Percentiles rank a stretch among this genome's conserved stretches.
Conservation (phyloP, 306 rosid species). For the Argentina anserina region DNA sequence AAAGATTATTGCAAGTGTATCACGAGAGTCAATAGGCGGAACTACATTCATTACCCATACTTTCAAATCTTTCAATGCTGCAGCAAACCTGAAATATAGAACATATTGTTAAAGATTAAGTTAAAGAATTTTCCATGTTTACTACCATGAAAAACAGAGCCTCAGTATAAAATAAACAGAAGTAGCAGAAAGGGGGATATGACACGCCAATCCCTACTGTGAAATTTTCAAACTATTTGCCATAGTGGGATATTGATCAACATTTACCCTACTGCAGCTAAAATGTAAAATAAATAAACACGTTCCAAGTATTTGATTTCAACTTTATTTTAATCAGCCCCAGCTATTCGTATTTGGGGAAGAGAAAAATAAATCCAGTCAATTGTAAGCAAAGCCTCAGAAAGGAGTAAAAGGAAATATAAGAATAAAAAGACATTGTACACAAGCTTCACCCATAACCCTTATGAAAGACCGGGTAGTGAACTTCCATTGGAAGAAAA, state of each 20-base stretch:
- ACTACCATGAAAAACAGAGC: slow-evolving; percentile 1
- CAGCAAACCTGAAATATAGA: slow-evolving; percentile 59
- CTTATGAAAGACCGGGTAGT: not conserved
- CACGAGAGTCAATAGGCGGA: slow-evolving; percentile 57
- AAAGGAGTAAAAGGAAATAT: not conserved
- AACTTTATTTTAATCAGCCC: not conserved
- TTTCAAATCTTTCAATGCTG: slow-evolving; percentile 54
- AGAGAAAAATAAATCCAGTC: not conserved
- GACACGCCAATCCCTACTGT: not conserved
- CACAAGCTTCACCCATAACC: not conserved
- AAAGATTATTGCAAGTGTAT: slow-evolving; percentile 66
- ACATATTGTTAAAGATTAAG: not conserved
- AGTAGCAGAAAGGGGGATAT: not conserved
- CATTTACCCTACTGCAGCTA: not conserved
- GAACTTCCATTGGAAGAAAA: not conserved
- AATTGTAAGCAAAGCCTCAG: not conserved
- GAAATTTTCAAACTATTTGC: not conserved
- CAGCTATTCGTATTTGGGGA: not conserved
- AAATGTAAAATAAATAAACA: not conserved
- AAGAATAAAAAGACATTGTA: not conserved
- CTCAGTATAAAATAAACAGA: not conserved
- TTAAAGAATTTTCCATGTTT: not conserved
- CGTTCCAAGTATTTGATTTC: not conserved
- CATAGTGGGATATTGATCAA: not conserved
- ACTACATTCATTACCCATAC: slow-evolving; percentile 90